Base-by-base conservation (phyloP, 129 eudicot species). In the Calendula officinalis region DNA sequence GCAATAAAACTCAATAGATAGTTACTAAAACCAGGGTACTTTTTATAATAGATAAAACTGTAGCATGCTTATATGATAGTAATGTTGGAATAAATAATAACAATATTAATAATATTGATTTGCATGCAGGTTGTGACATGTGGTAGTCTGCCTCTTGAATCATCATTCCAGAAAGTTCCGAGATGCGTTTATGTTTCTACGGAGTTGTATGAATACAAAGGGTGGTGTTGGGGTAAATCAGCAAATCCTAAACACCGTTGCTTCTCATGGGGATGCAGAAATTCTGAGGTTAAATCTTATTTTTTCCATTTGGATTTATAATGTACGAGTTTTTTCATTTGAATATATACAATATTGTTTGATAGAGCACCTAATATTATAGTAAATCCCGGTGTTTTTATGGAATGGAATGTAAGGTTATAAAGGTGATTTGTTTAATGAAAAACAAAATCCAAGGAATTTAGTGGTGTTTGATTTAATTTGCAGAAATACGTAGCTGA, bases 141-240 rank as follows among this genome's bases (percentile, higher is more conserved):
- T 73, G 99, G 99, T 30, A 92, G 99, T 45, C 81, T 88, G 41
- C 95, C 99, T 17, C 95, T 92, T 58, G 99, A 92, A 83, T 81
- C 96, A 42, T 89, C 96, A 13, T 92, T 92, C 78, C 96, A 86
- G 69, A 85, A 74, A 77, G 81, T 83, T 22, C 82, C 86, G 1
- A 79, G 97, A 75, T 94, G 99, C 49, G 92, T 86, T 15, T 94
- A 85, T 69, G 91, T 76, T 30, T 86, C 99, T 38, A 83, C 96
- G 5, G 99, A 94, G 56, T 67, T 94, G 81, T 74, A 81, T 69
- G 99, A 94, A 67, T 88, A 83, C 75, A 75, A 82, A 81, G 90
- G 99, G 10, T 83, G 82, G 73, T 87, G 99, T 58, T 22, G 30
- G 30, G 99, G 91, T 32, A 88, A 83, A 73, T 69, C 85, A 16